Evolutionary conservation across 2,329 filamentous ascomycete genomes (phyloP), one percentile per base, ranked within the genome.

Genomic region (Septoria petroselini): DNA sequence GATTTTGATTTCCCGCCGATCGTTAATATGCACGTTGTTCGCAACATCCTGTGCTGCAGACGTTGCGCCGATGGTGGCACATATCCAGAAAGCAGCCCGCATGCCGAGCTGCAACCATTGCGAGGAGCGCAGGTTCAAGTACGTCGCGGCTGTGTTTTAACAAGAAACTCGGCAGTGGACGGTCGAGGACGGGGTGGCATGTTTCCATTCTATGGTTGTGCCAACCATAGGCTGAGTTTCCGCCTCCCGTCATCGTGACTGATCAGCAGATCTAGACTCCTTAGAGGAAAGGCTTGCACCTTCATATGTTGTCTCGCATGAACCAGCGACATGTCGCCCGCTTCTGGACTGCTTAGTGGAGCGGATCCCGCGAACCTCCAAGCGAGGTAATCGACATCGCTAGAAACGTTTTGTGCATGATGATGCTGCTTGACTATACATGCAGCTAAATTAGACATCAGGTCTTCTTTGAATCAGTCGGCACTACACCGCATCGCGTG

Each of bases 271-370:
- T 44, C 41, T 44, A 44, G 41, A 18, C 41, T 18, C 11, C 9
- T 15, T 7, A n/a, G 4, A 23, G 41, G 25, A 12, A 17, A 44
- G 35, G 41, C 30, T 17, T n/a, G 35, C 14, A 5, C 17, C 30
- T 5, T 35, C 41, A 44, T 44, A 44, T 34, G 35, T 34, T 44
- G 41, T 44, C 30, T 44, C 15, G 30, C 15, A 18, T 44, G 41
- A 34, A 25, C 41, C 41, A 44, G 19, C 30, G 41, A 44, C 19
- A 19, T n/a, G 11, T 18, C 15, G 14, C 12, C 25, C 31, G 18
- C n/a, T 35, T 18, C 14, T 23, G 11, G 5, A 15, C 30, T 6
- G 14, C n/a, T 33, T 33, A 9, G n/a, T n/a, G n/a, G n/a, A n/a
- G n/a, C n/a, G n/a, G n/a, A n/a, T n/a, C n/a, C n/a, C n/a, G n/a